These are phyloP conservation scores for Aspergillus sp. DNA, from an alignment of 2,329 filamentous ascomycete species.

Conservation along the genomic window DNA sequence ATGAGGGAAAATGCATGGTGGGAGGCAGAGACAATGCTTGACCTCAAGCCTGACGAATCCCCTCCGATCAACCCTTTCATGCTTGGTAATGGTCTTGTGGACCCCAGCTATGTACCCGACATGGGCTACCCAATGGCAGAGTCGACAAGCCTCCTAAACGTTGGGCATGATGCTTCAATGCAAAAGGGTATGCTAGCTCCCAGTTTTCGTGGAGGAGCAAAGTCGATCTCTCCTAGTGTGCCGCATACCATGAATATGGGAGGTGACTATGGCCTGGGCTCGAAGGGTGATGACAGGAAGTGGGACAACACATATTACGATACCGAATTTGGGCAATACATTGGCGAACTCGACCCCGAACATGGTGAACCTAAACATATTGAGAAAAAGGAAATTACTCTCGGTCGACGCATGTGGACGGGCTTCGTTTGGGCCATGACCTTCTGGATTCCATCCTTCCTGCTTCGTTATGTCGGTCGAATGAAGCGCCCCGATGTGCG, in stretches of 20 bases:
- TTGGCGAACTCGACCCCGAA: slow-evolving; percentile 69
- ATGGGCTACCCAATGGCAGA: slow-evolving; percentile 54
- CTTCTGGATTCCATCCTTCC: slow-evolving; percentile 88
- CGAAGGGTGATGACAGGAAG: slow-evolving; percentile 74
- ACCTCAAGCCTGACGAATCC: slow-evolving; percentile 66
- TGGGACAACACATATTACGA: slow-evolving; percentile 66
- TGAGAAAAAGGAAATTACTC: slow-evolving; percentile 61
- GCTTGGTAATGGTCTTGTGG: slow-evolving; percentile 57
- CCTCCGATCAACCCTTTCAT: slow-evolving; percentile 41
- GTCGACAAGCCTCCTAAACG: slow-evolving; percentile 59
- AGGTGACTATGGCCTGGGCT: slow-evolving; percentile 86
- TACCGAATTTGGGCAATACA: slow-evolving; percentile 62
- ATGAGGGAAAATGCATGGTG: slow-evolving; percentile 93
- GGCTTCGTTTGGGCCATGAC: slow-evolving; percentile 78
- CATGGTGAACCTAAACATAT: slow-evolving; percentile 72
- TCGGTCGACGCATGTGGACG: slow-evolving; percentile 71
- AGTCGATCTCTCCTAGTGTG: slow-evolving; percentile 44
- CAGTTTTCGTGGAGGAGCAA: slow-evolving; percentile 50
- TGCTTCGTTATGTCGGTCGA: slow-evolving; percentile 74
- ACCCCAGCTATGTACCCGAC: slow-evolving; percentile 65
- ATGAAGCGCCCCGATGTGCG: slow-evolving; percentile 98
- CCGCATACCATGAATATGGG: slow-evolving; percentile 54
- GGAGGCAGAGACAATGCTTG: slow-evolving; percentile 95
- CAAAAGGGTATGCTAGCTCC: slow-evolving; percentile 41
- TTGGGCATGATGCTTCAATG: slow-evolving; percentile 64